A percentile compares a stretch with the other conserved stretches of the same genome.
These are phyloP conservation scores for Penicillium verhagenii DNA, from an alignment of 495 filamentous ascomycete species.

Conservation along the genomic window DNA sequence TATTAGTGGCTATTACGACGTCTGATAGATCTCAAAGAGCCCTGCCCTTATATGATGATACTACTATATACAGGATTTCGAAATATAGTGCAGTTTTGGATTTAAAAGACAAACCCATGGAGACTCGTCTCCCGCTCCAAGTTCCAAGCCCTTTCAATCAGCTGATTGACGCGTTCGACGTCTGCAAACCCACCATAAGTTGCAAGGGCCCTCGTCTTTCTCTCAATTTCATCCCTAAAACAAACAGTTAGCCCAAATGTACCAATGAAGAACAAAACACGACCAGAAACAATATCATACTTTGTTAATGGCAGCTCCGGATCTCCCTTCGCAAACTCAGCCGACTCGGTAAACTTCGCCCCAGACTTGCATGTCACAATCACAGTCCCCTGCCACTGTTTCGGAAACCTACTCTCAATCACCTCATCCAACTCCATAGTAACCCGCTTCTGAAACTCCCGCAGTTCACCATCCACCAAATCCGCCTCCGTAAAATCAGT, in stretches of 20 bases:
- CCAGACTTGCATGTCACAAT: constrained; percentile 31
- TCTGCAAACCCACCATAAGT: constrained; percentile 29
- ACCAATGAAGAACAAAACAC: too few relatives aligned
- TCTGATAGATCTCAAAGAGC: too few relatives aligned
- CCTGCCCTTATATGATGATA: too few relatives aligned
- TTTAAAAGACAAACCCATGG: constrained; percentile 25
- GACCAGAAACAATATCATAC: constrained; percentile 17
- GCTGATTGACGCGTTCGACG: constrained; percentile 13
- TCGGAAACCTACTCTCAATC: constrained; percentile 33
- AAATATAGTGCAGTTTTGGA: neutral
- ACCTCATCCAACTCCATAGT: constrained; percentile 28
- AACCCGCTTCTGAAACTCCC: constrained; percentile 31
- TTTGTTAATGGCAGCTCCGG: constrained; percentile 32
- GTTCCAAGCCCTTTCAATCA: constrained; percentile 31
- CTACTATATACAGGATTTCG: neutral
- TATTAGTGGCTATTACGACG: too few relatives aligned
- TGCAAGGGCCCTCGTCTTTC: constrained; percentile 23
- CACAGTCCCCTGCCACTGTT: constrained; percentile 32
- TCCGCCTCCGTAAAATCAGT: constrained; percentile 35
- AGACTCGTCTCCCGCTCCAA: constrained; percentile 23
- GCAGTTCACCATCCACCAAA: constrained; percentile 22
- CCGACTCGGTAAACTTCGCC: constrained; percentile 23
- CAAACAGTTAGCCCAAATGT: constrained; percentile 4
- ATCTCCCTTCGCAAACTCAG: constrained; percentile 34
- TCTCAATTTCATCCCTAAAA: constrained; percentile 28